Base-by-base conservation (phyloP, 2,329 filamentous ascomycete species). In the Chaetomiaceae sp. region DNA sequence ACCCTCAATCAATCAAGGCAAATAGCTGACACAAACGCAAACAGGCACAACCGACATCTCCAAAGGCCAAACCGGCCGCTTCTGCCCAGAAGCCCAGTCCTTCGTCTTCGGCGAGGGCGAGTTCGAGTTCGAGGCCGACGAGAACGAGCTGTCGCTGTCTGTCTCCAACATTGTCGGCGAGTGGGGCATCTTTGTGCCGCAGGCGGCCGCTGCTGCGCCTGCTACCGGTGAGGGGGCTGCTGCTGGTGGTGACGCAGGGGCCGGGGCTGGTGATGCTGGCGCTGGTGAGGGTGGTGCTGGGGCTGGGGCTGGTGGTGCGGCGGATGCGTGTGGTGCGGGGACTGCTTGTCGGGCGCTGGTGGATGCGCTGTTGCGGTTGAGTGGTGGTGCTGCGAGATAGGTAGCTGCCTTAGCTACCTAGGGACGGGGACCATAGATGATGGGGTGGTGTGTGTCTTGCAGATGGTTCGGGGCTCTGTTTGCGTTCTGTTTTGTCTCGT, bases 41-140 rank as follows among this genome's bases (percentile, higher is more conserved):
- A 21, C 46, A 67, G 66, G 61, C 55, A 55, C 62, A 0, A 44
- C 67, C 12, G 67, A 72, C 48, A 66, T 72, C 50, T 67, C 64
- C 56, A 53, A 65, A 13, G 66, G 66, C 19, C 57, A 65, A 47
- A 58, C 71, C 30, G 69, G 66, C 35, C 65, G 64, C 21, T 62
- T 73, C 34, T 67, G 63, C 54, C 55, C 59, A 7, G 65, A 69
- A 19, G 62, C 65, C 31, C 63, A 66, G 44, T 60, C 59, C 13
- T 72, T 71, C 44, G 60, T 70, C 47, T 64, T 71, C 35, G 65
- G 65, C 27, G 55, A 58, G 6, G 68, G 68, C 48, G 69, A 71
- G 59, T 59, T 66, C n/a, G 69, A 71, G 55, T 72, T 71, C 35
- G 70, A 73, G 56, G 65, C 48, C 1, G 70, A 72, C 2, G 69